Conservation (phyloP, 2,329 filamentous ascomycete genomes). For the Venturia asperata region DNA sequence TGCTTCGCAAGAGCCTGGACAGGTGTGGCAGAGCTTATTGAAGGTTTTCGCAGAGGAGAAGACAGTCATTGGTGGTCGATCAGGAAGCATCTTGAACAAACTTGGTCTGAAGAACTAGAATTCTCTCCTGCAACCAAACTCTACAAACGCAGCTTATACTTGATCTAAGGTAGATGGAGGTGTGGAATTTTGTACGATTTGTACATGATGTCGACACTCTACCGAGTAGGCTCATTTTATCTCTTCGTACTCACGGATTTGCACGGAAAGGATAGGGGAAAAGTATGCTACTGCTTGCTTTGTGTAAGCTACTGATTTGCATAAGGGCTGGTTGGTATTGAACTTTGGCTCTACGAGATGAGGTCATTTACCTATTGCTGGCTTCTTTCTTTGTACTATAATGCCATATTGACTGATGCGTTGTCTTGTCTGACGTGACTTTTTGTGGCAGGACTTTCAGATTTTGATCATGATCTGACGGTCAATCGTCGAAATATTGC, state of each 20-base stretch:
- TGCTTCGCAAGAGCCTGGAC: slow-evolving; percentile 88
- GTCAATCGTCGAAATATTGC: too few species aligned
- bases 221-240: not conserved
- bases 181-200: not conserved
- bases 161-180: not conserved
- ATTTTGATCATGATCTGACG: too few species aligned
- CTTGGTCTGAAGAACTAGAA: slow-evolving; percentile 46
- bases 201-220: not conserved
- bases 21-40: slow-evolving; percentile 91
- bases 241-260: not conserved
- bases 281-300: slow-evolving; percentile 5
- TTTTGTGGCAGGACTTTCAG: too few species aligned
- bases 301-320: slow-evolving; percentile 9
- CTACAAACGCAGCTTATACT: not conserved
- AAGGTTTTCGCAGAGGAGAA: slow-evolving; percentile 68
- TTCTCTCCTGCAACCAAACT: not conserved
- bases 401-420: slow-evolving; percentile 8
- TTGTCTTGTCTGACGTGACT: not conserved
- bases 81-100: slow-evolving; percentile 42
- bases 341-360: not conserved
- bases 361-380: not conserved
- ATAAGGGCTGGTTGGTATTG: not conserved
- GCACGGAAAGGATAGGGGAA: slow-evolving; percentile 3
- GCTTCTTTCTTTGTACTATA: slow-evolving; percentile 9
- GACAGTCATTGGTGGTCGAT: slow-evolving; percentile 25